Evolutionary conservation across 2,329 filamentous ascomycete species (phyloP), one percentile per base, ranked within the genome.

Genomic region (Alternaria arbusti): DNA sequence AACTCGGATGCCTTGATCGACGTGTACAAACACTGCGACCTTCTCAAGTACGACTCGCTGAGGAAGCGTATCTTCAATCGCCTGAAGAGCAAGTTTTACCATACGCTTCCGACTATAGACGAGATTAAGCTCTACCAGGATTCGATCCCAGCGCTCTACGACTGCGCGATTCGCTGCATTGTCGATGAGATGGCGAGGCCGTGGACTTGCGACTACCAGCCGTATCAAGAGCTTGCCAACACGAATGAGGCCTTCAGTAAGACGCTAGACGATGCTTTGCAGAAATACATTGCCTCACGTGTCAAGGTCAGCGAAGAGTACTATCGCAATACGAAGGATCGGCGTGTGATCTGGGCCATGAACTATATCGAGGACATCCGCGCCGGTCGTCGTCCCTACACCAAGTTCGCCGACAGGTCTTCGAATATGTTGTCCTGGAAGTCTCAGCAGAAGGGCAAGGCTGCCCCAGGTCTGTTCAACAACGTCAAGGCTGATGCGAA

Each of bases 31-130:
- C 70, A 74, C 36, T 59, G 59, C 25, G 51, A 43, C 25, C 58
- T 72, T 67, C 45, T 74, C 1, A 45, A 71, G n/a, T 74, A 70
- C 26, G 13, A 45, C 0, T 8, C 23, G 1, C 54, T 73, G 3
- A 64, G 54, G 63, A 52, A 55, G 9, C 65, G 66, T 6, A 56
- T 67, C 5, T n/a, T 57, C 13, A 40, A 43, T 32, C 60, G 65
- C 3, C 52, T 73, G 3, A 60, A 59, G 15, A 47, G 47, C 20
- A 61, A 57, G 26, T 50, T 66, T 7, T 54, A 47, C 22, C 20
- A 52, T 4, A 15, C 23, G 4, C 40, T 73, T 4, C 69, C 67
- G 4, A 59, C 50, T 30, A 46, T 68, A 7, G 12, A 61, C 3
- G 49, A 65, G n/a, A 61, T 73, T 12, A 46, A 46, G 28, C 43